Base-by-base conservation (phyloP, 352 stramenopile species). In the Blastocystis hominis region DNA sequence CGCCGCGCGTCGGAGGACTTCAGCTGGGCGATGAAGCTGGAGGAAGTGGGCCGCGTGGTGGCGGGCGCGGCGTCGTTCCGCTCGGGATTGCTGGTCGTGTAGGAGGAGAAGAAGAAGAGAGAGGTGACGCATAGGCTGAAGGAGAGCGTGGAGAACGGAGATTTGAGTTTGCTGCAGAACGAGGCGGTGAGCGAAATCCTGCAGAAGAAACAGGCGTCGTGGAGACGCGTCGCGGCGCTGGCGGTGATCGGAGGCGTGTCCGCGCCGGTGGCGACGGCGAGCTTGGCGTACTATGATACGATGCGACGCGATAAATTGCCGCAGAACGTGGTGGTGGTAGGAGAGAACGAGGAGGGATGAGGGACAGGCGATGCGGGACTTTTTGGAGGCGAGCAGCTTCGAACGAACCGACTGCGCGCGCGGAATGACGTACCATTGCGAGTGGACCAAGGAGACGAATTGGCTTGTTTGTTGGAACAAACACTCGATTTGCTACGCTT, bases 261-360 rank as follows among this genome's bases (percentile, higher is more conserved):
- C 15, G 92, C 91, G 75, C 95, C 95, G 30, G 93, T 91, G 72
- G 93, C 97, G 88, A 92, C 92, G 88, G 94, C 92, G 40, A 97
- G 94, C 77, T 92, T 99, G 46, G 95, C 92, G 86, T 99, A 98
- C 92, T 98, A 97, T 90, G 96, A 99, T 93, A 93, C 93, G 89
- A 98, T 98, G 93, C 94, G 96, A 89, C 93, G 95, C 78, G 93
- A 94, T 78, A 92, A 91, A 50, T 92, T 98, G 59, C 95, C 96
- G 17, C 95, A 96, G 69, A 98, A 98, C 91, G 90, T 99, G 56
- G 96, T 95, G 42, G 81, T 69, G 75, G 6, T 0, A 6, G 63
- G 63, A 46, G 56, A 89, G 34, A n/a, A n/a, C n/a, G n/a, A n/a
- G n/a, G n/a, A n/a, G n/a, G n/a, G n/a, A n/a, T 20, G 50, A 17